Conservation (phyloP, 768 basidiomycete genomes). For the Serendipita sp. region DNA sequence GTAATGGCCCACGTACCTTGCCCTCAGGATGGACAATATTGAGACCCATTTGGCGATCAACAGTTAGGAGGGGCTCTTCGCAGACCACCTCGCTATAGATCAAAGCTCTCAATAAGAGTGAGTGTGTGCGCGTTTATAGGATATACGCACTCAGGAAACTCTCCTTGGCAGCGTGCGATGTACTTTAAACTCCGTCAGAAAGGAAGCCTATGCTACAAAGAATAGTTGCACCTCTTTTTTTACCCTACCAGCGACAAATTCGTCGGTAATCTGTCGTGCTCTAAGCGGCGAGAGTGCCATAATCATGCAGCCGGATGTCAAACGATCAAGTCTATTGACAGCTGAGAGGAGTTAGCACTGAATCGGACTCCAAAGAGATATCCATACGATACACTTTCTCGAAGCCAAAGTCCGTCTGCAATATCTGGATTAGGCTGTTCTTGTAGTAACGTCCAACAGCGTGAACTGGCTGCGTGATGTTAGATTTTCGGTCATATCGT, state of each 20-base stretch:
- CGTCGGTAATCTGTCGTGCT: conserved; percentile 53
- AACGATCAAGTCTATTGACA: conserved; percentile 81
- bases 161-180: conserved; percentile 68
- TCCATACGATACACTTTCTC: conserved; percentile 68
- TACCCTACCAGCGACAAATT: conserved; percentile 70
- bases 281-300: conserved; percentile 56
- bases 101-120: neutral
- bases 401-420: conserved; percentile 70
- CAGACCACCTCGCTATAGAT: conserved; percentile 63
- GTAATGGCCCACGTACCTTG: conserved; percentile 37
- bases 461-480: conserved; percentile 58
- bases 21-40: conserved; percentile 93
- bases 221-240: conserved; percentile 40
- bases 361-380: neutral
- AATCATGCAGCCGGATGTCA: conserved; percentile 94
- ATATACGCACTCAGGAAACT: conserved; percentile 65
- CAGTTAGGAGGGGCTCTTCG: conserved; percentile 73
- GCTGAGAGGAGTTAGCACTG: conserved; percentile 31
- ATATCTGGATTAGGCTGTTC: conserved; percentile 75
- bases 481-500: conserved; percentile 5
- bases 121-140: neutral
- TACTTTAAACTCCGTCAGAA: conserved; percentile 26
- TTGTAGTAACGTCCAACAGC: conserved; percentile 79
- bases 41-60: conserved; percentile 92
- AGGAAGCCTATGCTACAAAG: neutral